A percentile compares a stretch with the other conserved stretches of the same genome.
Evolutionary conservation across 2,329 filamentous ascomycete genomes (phyloP).

Genomic region (Thelonectria blattea): DNA sequence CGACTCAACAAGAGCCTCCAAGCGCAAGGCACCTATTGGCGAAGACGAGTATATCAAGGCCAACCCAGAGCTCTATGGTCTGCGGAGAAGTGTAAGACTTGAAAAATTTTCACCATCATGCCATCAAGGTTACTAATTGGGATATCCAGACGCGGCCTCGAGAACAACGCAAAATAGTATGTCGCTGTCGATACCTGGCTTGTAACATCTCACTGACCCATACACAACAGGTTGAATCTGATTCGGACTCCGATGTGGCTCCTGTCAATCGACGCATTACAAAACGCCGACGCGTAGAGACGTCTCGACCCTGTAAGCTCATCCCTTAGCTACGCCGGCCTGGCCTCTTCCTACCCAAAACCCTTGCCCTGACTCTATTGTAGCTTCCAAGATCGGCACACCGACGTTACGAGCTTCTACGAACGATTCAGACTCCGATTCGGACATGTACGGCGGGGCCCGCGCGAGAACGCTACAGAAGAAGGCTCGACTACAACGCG

Average conservation of each 20-base stretch:
- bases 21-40: slow-evolving; percentile 73
- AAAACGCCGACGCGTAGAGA: slow-evolving; percentile 73
- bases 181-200: slow-evolving; percentile 34
- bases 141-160: slow-evolving; percentile 58
- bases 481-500: slow-evolving; percentile 76
- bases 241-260: slow-evolving; percentile 74
- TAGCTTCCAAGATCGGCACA: slow-evolving; percentile 67
- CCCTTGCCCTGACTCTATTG: slow-evolving; percentile 24
- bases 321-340: slow-evolving; percentile 1
- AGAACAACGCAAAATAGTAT: slow-evolving; percentile 64
- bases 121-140: slow-evolving; percentile 41
- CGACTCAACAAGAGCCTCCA: slow-evolving; percentile 70
- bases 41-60: slow-evolving; percentile 86
- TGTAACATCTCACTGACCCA: slow-evolving; percentile 21
- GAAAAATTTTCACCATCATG: slow-evolving; percentile 31
- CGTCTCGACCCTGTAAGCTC: slow-evolving; percentile 66
- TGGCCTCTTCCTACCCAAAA: not conserved
- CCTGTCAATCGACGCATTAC: slow-evolving; percentile 62
- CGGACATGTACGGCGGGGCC: slow-evolving; percentile 80
- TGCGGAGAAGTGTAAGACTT: slow-evolving; percentile 85
- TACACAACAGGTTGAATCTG: slow-evolving; percentile 53
- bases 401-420: slow-evolving; percentile 59
- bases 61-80: slow-evolving; percentile 93
- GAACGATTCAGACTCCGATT: slow-evolving; percentile 71
- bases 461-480: slow-evolving; percentile 73